Conservation (phyloP, 306 rosid species). For the Begonia masoniana region DNA sequence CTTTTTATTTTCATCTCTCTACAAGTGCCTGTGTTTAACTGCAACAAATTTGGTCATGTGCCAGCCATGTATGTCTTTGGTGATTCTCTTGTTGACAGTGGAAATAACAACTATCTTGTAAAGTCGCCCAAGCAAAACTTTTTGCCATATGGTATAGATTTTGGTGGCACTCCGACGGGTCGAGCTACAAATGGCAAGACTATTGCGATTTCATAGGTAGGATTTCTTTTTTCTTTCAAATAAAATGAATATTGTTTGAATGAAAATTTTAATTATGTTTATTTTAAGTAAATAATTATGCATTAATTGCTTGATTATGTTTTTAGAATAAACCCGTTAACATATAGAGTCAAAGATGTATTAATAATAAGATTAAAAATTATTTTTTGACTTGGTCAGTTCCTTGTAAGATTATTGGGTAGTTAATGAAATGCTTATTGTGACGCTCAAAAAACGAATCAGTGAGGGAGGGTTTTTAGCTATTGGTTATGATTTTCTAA, state of each 20-base stretch:
- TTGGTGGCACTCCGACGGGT: slow-evolving; percentile 17
- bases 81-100: slow-evolving; percentile 25
- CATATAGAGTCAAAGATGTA: too few species aligned
- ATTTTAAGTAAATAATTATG: too few species aligned
- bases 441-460: too few species aligned
- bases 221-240: neutral
- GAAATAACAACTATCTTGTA: slow-evolving; percentile 19
- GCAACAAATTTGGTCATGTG: neutral
- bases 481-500: too few species aligned
- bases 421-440: too few species aligned
- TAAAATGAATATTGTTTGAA: neutral
- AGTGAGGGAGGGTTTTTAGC: too few species aligned
- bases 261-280: too few species aligned
- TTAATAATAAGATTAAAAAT: too few species aligned
- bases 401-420: too few species aligned
- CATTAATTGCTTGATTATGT: neutral
- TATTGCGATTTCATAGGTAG: slow-evolving; percentile 28
- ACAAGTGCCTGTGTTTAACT: neutral
- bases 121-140: neutral
- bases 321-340: too few species aligned
- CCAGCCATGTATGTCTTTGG: slow-evolving; percentile 34
- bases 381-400: too few species aligned
- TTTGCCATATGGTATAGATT: slow-evolving; percentile 29
- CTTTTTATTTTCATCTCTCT: neutral
- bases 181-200: slow-evolving; percentile 28